Evolutionary conservation across 2,329 filamentous ascomycete species (phyloP).

Genomic region (Pseudogymnoascus sp.): DNA sequence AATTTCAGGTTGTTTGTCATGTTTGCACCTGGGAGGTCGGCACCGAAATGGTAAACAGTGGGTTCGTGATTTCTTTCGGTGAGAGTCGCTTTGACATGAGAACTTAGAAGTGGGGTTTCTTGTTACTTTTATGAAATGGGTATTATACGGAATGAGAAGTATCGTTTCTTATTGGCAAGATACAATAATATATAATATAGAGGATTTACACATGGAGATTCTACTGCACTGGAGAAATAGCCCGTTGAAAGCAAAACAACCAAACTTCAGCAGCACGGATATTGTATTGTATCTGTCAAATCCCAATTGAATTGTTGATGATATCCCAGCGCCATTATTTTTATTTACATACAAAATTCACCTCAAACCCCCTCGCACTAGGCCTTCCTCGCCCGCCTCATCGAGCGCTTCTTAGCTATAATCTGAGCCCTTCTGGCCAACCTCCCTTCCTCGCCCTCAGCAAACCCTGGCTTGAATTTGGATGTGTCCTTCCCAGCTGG

Average conservation of each 20-base stretch:
- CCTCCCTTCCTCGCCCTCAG: constrained; percentile 41
- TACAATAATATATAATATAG: not conserved
- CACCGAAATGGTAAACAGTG: not conserved
- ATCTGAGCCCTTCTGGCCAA: constrained; percentile 62
- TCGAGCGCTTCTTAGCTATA: constrained; percentile 75
- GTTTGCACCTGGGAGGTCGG: not conserved
- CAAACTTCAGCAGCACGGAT: not conserved
- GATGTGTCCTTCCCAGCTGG: constrained; percentile 19
- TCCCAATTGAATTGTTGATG: not conserved
- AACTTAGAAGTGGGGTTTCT: not conserved
- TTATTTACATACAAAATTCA: constrained; percentile 1
- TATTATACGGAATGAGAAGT: not conserved
- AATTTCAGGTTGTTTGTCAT: constrained; percentile 4
- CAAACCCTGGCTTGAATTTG: constrained; percentile 24
- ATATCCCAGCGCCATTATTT: constrained; percentile 2
- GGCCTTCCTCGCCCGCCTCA: constrained; percentile 48
- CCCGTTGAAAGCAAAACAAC: not conserved
- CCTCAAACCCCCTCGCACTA: not conserved
- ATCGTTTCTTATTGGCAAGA: not conserved
- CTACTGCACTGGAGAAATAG: not conserved
- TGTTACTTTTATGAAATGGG: not conserved
- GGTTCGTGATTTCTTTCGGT: not conserved
- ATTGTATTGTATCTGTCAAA: constrained; percentile 3
- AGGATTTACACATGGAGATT: not conserved
- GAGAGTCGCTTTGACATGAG: not conserved